Conservation (phyloP, 106 monocot genomes). For the Platanthera guangdongensis region DNA sequence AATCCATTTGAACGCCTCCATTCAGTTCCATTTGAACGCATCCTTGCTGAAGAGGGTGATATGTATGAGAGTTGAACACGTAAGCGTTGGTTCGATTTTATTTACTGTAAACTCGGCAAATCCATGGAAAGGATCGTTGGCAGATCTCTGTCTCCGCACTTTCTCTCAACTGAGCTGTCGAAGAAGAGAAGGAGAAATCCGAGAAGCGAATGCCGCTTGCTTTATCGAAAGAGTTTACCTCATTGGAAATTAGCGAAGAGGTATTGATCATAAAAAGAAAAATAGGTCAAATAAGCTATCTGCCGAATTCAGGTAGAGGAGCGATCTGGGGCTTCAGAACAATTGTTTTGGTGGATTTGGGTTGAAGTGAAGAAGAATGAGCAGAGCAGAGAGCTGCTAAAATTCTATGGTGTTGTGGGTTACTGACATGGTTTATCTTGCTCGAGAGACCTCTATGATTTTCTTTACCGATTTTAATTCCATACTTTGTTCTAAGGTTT, state of each 20-base stretch:
- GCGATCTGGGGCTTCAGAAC: neutral
- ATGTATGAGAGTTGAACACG: too few species aligned
- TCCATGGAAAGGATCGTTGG: neutral
- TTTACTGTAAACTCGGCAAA: neutral
- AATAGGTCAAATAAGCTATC: too few species aligned
- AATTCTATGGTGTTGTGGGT: neutral
- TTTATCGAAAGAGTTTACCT: too few species aligned
- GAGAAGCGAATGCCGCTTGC: neutral
- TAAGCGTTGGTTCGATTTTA: too few species aligned
- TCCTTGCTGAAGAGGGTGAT: too few species aligned
- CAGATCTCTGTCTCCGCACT: neutral
- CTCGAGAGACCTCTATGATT: constrained; percentile 13
- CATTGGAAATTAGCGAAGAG: neutral
- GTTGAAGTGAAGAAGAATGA: neutral
- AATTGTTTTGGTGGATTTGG: neutral
- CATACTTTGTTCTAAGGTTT: neutral
- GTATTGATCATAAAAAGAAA: neutral
- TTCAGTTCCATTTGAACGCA: too few species aligned
- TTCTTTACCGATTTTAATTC: neutral
- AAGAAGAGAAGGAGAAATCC: neutral
- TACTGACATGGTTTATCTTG: constrained; percentile 7
- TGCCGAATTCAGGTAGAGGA: neutral
- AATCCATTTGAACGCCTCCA: too few species aligned
- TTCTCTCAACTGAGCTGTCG: neutral
- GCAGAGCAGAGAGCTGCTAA: neutral